Conservation (phyloP, 108 stramenopile genomes). For the Cyclotella choctawhatcheeana region DNA sequence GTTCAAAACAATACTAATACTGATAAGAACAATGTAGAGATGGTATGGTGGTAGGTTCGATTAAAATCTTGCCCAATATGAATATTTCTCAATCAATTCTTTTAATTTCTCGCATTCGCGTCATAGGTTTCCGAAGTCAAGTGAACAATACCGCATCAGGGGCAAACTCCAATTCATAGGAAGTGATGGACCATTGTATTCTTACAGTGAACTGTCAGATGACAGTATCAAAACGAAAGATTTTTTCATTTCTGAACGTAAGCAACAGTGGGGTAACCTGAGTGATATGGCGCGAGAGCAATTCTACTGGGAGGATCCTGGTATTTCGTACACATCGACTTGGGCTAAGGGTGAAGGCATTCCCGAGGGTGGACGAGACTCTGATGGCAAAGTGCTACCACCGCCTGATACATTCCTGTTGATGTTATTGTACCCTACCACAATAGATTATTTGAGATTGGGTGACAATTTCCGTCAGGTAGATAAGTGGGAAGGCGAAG, state of each 20-base stretch:
- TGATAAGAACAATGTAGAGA: slow-evolving; percentile 52
- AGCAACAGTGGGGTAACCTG: slow-evolving; percentile 84
- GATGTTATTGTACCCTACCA: slow-evolving; percentile 73
- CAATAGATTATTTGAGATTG: slow-evolving; percentile 81
- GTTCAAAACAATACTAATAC: slow-evolving; percentile 19
- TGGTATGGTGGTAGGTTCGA: slow-evolving; percentile 87
- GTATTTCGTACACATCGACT: slow-evolving; percentile 21
- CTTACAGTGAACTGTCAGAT: neutral
- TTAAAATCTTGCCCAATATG: too few species aligned
- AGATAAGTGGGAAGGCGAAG: slow-evolving; percentile 46
- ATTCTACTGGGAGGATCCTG: slow-evolving; percentile 74
- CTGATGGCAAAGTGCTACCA: slow-evolving; percentile 74
- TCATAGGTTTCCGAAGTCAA: slow-evolving; percentile 72
- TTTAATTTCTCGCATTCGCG: neutral
- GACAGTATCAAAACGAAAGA: slow-evolving; percentile 28
- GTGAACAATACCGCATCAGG: slow-evolving; percentile 88
- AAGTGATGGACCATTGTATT: slow-evolving; percentile 36
- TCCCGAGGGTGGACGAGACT: slow-evolving; percentile 70
- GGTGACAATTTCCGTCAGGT: slow-evolving; percentile 84
- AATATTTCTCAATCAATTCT: too few species aligned
- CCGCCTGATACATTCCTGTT: slow-evolving; percentile 81
- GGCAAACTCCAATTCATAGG: slow-evolving; percentile 78
- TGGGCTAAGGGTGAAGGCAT: slow-evolving; percentile 24
- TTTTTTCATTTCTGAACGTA: slow-evolving; percentile 53
- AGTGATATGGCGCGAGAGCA: slow-evolving; percentile 78